phyloP scores from a whole-genome alignment of 495 filamentous ascomycete species.

The Aspergillus asperescens region DNA sequence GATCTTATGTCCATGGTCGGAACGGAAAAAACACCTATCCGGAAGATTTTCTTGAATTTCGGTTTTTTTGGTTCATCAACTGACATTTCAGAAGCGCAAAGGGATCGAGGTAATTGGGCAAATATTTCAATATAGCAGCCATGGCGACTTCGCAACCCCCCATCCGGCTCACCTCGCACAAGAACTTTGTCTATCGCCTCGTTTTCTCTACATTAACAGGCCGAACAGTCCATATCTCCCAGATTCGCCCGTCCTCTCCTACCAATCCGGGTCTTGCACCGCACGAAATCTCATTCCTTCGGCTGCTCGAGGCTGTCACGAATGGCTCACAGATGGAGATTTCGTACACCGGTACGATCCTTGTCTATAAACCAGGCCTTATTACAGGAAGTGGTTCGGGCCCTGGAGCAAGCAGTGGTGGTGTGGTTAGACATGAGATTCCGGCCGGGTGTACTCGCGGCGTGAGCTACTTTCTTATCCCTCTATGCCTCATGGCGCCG shows the following conservation, averaged over 20 bases:
- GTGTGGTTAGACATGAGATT: constrained; percentile 72
- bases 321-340: constrained; percentile 95
- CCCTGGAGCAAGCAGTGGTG: constrained; percentile 56
- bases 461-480: constrained; percentile 87
- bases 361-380: constrained; percentile 86
- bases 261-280: constrained; percentile 82
- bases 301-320: constrained; percentile 87
- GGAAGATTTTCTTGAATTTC: constrained; percentile 24
- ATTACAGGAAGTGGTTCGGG: constrained; percentile 75
- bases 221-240: constrained; percentile 79
- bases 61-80: constrained; percentile 25
- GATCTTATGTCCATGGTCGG: constrained; percentile 5
- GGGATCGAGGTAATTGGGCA: constrained; percentile 17
- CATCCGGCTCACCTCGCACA: constrained; percentile 73
- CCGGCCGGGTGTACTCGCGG: constrained; percentile 70
- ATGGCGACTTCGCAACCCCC: constrained; percentile 48
- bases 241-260: constrained; percentile 80
- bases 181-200: constrained; percentile 74
- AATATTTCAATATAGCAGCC: constrained; percentile 16
- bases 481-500: constrained; percentile 83
- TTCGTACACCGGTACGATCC: constrained; percentile 86
- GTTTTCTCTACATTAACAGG: constrained; percentile 90
- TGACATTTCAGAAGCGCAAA: neutral
- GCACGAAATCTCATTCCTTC: constrained; percentile 92
- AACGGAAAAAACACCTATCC: constrained; percentile 12